Evolutionary conservation across 73 alveolate genomes (phyloP).

Genomic region (Breviolum minutum): DNA sequence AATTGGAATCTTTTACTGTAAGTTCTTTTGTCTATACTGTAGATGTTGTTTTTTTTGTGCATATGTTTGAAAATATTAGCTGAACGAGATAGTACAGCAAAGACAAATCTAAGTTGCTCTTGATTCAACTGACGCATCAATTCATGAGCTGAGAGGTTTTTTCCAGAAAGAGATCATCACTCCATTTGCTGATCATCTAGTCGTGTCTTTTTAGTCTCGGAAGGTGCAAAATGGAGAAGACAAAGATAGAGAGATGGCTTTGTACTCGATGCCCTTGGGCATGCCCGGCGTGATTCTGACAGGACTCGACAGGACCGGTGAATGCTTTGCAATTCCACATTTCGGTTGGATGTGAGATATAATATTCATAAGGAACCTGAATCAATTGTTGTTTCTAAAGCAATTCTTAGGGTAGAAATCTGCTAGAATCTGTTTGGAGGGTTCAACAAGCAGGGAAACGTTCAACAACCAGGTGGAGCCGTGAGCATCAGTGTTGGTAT

Average conservation of each 20-base stretch:
- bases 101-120: no score
- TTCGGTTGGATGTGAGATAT: not conserved
- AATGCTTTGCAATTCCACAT: not conserved
- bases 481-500: conserved; percentile 47
- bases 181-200: no score
- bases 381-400: not conserved
- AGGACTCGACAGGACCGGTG: not conserved
- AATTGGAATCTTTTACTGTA: no score
- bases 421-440: not conserved
- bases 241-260: conserved; percentile 72
- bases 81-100: no score
- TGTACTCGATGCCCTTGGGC: conserved; percentile 79
- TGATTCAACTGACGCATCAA: no score
- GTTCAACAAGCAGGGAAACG: not conserved
- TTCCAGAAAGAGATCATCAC: no score
- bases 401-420: not conserved
- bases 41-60: no score
- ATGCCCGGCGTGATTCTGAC: not conserved
- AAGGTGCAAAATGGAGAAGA: conserved; percentile 66
- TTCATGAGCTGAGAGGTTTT: no score
- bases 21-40: no score
- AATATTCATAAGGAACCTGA: not conserved
- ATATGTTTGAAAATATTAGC: no score
- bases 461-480: conserved; percentile 65
- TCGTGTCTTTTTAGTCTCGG: not conserved